phyloP scores from a whole-genome alignment of 1,284 basidiomycete species.

The Irpex sp. region DNA sequence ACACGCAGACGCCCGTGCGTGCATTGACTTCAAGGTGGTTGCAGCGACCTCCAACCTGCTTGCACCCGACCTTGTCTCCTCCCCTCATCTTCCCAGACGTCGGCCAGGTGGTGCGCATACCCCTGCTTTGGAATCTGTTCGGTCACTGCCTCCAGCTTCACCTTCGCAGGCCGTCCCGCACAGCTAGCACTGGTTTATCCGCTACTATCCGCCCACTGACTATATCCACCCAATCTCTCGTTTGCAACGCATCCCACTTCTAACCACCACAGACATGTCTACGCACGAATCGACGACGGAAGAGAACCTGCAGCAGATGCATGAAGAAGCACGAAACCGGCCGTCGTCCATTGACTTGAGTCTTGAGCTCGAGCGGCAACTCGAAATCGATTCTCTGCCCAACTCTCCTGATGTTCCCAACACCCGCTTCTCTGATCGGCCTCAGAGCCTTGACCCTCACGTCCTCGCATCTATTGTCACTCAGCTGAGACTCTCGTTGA shows the following conservation, averaged over 20 bases:
- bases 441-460: constrained; percentile 65
- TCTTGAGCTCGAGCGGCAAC: constrained; percentile 72
- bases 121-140: not conserved
- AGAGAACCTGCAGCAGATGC: not conserved
- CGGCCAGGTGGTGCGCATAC: not conserved
- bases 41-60: not conserved
- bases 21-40: not conserved
- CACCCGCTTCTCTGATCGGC: constrained; percentile 26
- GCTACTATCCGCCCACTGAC: not conserved
- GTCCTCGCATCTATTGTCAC: constrained; percentile 72
- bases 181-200: not conserved
- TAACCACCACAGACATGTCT: constrained; percentile 19
- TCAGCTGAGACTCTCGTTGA: constrained; percentile 59
- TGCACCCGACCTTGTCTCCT: not conserved
- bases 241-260: constrained; percentile 5
- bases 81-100: not conserved
- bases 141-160: not conserved
- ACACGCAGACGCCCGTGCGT: not conserved
- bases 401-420: constrained; percentile 27
- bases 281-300: not conserved
- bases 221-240: not conserved
- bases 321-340: constrained; percentile 31
- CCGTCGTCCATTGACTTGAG: constrained; percentile 64
- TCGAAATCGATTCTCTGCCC: constrained; percentile 61
- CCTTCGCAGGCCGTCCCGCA: not conserved